These are phyloP conservation scores for Rhynchospora breviuscula DNA, from an alignment of 176 grass and related monocot species.

Conservation along the genomic window DNA sequence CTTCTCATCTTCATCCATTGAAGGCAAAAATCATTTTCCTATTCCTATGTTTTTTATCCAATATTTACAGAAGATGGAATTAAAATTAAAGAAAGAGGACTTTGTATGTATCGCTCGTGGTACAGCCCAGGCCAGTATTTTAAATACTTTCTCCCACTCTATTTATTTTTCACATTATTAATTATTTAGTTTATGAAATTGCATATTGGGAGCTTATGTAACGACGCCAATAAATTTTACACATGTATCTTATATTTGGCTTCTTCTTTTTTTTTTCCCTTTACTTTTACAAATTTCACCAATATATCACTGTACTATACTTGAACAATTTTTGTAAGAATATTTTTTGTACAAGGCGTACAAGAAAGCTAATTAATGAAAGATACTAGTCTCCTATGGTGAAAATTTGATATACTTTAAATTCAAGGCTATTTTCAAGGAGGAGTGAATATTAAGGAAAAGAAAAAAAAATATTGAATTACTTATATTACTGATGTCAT, in stretches of 20 bases:
- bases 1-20: slow-evolving; percentile 2
- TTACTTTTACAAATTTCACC: neutral
- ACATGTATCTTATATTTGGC: neutral
- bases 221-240: neutral
- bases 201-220: neutral
- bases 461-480: no score
- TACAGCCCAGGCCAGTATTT: neutral
- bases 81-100: neutral
- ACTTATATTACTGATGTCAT: no score
- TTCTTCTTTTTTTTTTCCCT: no score
- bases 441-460: no score
- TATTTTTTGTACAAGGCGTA: no score
- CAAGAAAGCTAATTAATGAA: no score
- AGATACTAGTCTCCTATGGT: no score
- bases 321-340: no score
- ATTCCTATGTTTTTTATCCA: neutral
- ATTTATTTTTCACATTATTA: neutral
- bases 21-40: neutral
- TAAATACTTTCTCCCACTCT: neutral
- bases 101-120: neutral
- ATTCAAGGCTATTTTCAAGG: no score
- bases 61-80: neutral
- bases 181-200: neutral
- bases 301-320: no score
- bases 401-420: no score